Conservation (phyloP, 2,329 filamentous ascomycete species). For the Epichloe coenophiala region DNA sequence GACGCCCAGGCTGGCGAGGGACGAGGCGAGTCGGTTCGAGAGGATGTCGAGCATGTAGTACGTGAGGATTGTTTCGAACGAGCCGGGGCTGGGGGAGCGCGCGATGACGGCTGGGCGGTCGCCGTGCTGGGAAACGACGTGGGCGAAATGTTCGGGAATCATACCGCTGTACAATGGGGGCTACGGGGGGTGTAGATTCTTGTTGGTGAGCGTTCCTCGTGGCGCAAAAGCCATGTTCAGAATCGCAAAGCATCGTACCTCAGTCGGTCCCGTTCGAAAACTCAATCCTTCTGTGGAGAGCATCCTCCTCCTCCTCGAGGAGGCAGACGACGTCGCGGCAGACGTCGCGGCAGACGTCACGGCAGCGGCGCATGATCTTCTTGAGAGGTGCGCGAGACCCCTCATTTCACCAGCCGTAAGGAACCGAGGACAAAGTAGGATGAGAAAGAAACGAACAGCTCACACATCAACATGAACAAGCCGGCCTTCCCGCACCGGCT, state of each 20-base stretch:
- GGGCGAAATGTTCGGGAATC: constrained; percentile 58
- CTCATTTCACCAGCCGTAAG: too few relatives aligned
- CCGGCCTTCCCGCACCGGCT: too few relatives aligned
- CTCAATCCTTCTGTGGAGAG: constrained; percentile 11
- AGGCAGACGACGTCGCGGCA: neutral
- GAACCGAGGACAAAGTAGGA: too few relatives aligned
- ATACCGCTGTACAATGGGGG: constrained; percentile 54
- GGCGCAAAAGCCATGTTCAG: neutral
- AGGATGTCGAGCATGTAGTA: constrained; percentile 62
- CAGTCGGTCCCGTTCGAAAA: constrained; percentile 16
- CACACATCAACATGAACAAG: too few relatives aligned
- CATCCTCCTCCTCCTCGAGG: neutral
- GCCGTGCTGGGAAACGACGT: constrained; percentile 49
- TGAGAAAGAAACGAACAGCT: too few relatives aligned
- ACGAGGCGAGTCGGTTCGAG: constrained; percentile 63
- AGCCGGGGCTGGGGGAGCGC: constrained; percentile 30
- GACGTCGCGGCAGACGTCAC: too few relatives aligned
- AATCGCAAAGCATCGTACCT: constrained; percentile 10
- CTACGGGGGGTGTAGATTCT: constrained; percentile 23
- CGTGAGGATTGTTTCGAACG: constrained; percentile 47
- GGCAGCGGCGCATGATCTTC: too few relatives aligned
- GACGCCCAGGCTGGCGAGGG: constrained; percentile 57
- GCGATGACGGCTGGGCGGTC: constrained; percentile 47
- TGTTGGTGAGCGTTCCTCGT: neutral
- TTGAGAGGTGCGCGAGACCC: too few relatives aligned